Conservation (phyloP, 805 yeast genomes). For the Cyberlindnera mrakii region DNA sequence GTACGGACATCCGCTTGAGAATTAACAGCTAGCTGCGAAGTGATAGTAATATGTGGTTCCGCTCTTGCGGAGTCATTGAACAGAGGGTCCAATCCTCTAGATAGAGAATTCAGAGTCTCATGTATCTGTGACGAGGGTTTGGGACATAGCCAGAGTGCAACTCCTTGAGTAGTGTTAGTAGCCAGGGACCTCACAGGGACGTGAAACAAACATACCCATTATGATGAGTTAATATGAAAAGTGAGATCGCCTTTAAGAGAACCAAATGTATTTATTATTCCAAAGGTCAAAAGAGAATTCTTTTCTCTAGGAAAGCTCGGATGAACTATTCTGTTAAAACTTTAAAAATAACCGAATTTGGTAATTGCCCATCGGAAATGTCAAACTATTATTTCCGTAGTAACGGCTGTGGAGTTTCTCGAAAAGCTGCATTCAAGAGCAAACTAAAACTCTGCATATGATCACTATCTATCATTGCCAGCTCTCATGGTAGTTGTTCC, state of each 20-base stretch:
- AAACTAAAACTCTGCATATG: too few relatives aligned
- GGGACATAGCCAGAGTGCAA: constrained; percentile 78
- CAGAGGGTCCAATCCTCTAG: constrained; percentile 61
- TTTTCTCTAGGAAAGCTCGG: too few relatives aligned
- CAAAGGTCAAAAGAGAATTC: background rate
- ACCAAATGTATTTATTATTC: background rate
- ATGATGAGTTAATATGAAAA: background rate
- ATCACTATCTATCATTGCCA: background rate
- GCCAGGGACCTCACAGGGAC: background rate
- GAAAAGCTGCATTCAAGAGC: too few relatives aligned
- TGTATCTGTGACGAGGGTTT: constrained; percentile 43
- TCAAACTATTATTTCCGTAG: too few relatives aligned
- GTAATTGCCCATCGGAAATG: too few relatives aligned
- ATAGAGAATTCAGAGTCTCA: constrained; percentile 52
- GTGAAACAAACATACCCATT: constrained; percentile 6
- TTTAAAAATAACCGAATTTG: too few relatives aligned
- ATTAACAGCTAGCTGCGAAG: constrained; percentile 49
- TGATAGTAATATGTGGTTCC: constrained; percentile 74
- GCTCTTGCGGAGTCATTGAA: constrained; percentile 65
- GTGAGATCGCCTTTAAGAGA: background rate
- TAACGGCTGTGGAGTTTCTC: too few relatives aligned
- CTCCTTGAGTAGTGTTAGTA: constrained; percentile 1
- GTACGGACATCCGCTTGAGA: constrained; percentile 51
- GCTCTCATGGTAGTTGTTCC: background rate
- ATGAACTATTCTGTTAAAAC: too few relatives aligned